Evolutionary conservation across 148 eudicot species (phyloP), one percentile per base, ranked within the genome.

Genomic region (Camellia sinensis): DNA sequence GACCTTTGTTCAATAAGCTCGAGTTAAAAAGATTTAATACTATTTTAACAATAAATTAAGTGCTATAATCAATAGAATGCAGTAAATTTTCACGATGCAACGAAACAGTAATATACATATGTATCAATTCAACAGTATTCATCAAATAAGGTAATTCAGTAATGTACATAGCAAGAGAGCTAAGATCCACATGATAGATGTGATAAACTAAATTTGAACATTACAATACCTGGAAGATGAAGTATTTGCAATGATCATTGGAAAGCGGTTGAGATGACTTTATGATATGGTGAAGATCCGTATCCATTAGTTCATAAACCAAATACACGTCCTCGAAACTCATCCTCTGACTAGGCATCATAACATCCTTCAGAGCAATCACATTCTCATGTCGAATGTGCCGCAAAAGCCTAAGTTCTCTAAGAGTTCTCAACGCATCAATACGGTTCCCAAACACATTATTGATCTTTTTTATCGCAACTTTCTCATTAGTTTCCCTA

Each of bases 241-340:
- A 89, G 60, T 79, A 87, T 76, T 89, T 74, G 84, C 82, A 73
- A 54, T 83, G 87, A 57, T 87, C 86, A 72, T 83, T 71, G 1
- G 88, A 76, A 17, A 89, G 85, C 7, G 87, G 75, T 44, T 81
- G 89, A 10, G 79, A 18, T 12, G 91, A 89, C 78, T 78, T 80
- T 15, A 85, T 85, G 12, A 89, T 80, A 21, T 69, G 88, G 43
- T 82, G 73, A 84, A 89, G 88, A 82, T 87, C 91, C 0, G 82
- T 79, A 75, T 88, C 89, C 89, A 89, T 89, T 15, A 89, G 80
- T 19, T 89, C 89, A 74, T 83, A 87, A 73, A 89, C 87, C 79
- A 87, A 57, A 74, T 89, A 89, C 22, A 89, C 85, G 10, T 89
- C 91, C 71, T 81, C 78, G 78, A 87, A 89, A 63, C 57, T 83